phyloP scores from a whole-genome alignment of 2,329 filamentous ascomycete genomes.

The Mariannaea elegans region DNA sequence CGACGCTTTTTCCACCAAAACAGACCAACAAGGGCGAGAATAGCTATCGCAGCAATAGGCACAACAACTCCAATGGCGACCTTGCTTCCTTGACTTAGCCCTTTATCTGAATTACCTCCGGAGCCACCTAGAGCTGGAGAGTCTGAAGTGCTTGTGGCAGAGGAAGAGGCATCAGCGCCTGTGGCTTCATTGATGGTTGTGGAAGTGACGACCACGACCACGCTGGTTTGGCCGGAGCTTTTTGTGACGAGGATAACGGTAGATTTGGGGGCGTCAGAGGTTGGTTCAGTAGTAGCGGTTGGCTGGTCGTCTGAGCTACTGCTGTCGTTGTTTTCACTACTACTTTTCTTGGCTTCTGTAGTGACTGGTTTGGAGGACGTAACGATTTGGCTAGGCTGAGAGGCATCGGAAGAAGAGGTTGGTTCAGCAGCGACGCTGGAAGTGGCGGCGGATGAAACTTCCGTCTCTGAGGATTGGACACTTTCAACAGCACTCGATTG shows the following conservation, averaged over 20 bases:
- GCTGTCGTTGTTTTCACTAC: conserved; percentile 8
- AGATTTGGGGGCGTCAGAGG: conserved; percentile 6
- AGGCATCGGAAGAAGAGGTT: not conserved
- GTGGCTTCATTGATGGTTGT: conserved; percentile 32
- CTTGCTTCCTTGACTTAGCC: conserved; percentile 70
- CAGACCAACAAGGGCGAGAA: conserved; percentile 79
- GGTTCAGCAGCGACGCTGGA: conserved; percentile 9
- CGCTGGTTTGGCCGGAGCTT: conserved; percentile 33
- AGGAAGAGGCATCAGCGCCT: conserved; percentile 18
- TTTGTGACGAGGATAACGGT: conserved; percentile 39
- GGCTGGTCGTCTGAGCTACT: conserved; percentile 17
- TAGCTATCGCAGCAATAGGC: conserved; percentile 86
- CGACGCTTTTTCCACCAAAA: conserved; percentile 92
- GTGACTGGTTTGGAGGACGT: not conserved
- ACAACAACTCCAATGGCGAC: conserved; percentile 95
- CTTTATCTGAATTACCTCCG: conserved; percentile 45
- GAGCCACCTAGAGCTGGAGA: conserved; percentile 42
- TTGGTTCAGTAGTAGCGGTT: conserved; percentile 23
- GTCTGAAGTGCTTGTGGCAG: conserved; percentile 39
- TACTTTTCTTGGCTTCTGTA: conserved; percentile 16
- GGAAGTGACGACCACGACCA: conserved; percentile 39
- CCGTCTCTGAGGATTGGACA: conserved; percentile 7
- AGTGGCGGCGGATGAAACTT: conserved; percentile 11
- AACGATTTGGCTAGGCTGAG: not conserved
- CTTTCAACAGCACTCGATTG: not conserved